Percentiles rank a stretch among this genome's conserved stretches.
Evolutionary conservation across 495 filamentous ascomycete genomes (phyloP).

Genomic region (Pyronema domesticum): DNA sequence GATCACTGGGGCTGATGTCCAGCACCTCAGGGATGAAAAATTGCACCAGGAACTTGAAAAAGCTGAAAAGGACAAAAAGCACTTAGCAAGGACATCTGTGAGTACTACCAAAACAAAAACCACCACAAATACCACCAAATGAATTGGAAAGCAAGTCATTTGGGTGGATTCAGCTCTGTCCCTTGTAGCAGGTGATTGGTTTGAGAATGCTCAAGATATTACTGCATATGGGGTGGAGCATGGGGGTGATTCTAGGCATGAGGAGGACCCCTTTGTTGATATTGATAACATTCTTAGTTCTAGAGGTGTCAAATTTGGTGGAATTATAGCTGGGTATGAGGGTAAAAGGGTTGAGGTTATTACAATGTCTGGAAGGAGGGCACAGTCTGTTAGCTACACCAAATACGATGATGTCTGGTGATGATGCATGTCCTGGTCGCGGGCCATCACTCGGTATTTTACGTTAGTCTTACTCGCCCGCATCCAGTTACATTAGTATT

Average conservation of each 20-base stretch:
- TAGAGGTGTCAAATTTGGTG: too few species aligned
- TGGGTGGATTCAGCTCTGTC: neutral
- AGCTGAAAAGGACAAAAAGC: neutral
- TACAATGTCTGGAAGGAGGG: too few species aligned
- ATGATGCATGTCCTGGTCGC: too few species aligned
- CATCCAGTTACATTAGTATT: too few species aligned
- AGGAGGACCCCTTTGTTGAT: neutral
- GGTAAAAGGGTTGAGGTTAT: constrained; percentile 5
- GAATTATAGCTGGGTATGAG: neutral
- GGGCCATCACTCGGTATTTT: too few species aligned
- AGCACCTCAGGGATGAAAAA: neutral
- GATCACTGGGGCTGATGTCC: neutral
- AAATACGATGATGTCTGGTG: too few species aligned
- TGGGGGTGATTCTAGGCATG: too few species aligned
- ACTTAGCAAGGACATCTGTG: neutral
- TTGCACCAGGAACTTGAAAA: neutral
- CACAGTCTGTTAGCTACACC: too few species aligned
- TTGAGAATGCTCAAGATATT: neutral
- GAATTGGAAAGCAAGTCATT: neutral
- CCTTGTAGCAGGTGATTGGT: neutral
- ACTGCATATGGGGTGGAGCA: neutral
- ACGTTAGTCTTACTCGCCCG: too few species aligned
- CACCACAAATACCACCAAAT: neutral
- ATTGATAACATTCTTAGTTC: neutral
- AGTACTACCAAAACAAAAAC: neutral